A percentile compares a stretch with the other conserved stretches of the same genome.
Conservation (phyloP, 768 basidiomycete genomes). For the Boletus tylopilopsis region DNA sequence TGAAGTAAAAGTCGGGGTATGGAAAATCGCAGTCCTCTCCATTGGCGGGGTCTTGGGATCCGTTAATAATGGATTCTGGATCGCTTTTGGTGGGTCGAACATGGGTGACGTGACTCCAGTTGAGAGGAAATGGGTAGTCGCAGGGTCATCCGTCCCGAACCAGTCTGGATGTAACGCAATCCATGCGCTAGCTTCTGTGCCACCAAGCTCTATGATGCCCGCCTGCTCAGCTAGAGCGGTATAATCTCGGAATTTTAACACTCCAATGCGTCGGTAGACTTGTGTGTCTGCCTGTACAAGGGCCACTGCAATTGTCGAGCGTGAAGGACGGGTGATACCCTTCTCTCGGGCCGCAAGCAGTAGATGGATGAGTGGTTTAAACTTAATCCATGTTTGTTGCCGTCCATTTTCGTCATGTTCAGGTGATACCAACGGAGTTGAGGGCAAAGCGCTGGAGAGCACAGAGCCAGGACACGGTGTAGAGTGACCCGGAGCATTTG, state of each 20-base stretch:
- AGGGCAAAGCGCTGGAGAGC: neutral
- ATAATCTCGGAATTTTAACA: constrained; percentile 26
- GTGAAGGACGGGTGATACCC: constrained; percentile 33
- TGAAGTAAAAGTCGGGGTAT: neutral
- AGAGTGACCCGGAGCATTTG: constrained; percentile 2
- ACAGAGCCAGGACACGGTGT: neutral
- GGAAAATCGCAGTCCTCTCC: constrained; percentile 1
- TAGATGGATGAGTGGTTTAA: constrained; percentile 27
- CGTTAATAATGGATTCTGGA: constrained; percentile 7
- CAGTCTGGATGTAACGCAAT: constrained; percentile 27
- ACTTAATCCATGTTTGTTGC: constrained; percentile 23
- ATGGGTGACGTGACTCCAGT: constrained; percentile 12
- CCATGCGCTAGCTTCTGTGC: constrained; percentile 16
- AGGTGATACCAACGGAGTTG: constrained; percentile 1
- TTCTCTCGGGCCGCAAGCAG: constrained; percentile 23
- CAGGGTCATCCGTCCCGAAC: constrained; percentile 6
- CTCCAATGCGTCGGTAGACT: constrained; percentile 26
- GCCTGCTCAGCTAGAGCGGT: constrained; percentile 23
- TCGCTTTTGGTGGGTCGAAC: constrained; percentile 6
- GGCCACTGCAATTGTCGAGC: constrained; percentile 36
- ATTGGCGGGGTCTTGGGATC: constrained; percentile 4
- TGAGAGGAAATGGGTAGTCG: neutral
- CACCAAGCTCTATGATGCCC: constrained; percentile 27
- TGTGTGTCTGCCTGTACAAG: constrained; percentile 29
- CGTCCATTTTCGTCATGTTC: constrained; percentile 6